These are phyloP conservation scores for Heracleum sosnowskyi DNA, from an alignment of 129 eudicot species.

Conservation along the genomic window DNA sequence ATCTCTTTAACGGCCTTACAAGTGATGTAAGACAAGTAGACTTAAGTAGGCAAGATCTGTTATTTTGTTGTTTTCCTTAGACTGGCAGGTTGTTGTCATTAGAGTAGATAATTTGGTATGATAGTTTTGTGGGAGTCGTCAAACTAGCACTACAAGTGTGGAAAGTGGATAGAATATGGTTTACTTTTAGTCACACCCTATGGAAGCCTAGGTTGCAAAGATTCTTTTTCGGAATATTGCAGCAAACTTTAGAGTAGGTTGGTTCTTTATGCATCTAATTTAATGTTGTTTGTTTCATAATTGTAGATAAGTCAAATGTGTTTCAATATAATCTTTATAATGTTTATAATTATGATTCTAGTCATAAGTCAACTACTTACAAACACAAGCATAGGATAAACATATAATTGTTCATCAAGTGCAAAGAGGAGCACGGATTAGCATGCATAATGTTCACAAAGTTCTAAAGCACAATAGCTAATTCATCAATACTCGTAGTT, in stretches of 20 bases:
- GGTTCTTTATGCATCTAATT: background rate
- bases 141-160: background rate
- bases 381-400: background rate
- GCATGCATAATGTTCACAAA: background rate
- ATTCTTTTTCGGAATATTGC: background rate
- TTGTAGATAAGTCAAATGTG: background rate
- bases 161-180: background rate
- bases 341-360: too few relatives aligned
- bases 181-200: background rate
- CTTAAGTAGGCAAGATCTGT: background rate
- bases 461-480: background rate
- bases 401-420: background rate
- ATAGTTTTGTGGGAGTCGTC: background rate
- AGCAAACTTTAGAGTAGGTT: background rate
- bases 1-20: background rate
- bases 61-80: conserved; percentile 1
- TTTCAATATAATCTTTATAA: too few relatives aligned
- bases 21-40: background rate
- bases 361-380: background rate
- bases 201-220: background rate
- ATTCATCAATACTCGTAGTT: background rate
- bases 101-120: background rate
- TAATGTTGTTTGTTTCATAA: background rate
- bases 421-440: background rate
- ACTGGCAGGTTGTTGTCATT: background rate